phyloP scores from a whole-genome alignment of 2,329 filamentous ascomycete genomes.

The Phialophora expanda region DNA sequence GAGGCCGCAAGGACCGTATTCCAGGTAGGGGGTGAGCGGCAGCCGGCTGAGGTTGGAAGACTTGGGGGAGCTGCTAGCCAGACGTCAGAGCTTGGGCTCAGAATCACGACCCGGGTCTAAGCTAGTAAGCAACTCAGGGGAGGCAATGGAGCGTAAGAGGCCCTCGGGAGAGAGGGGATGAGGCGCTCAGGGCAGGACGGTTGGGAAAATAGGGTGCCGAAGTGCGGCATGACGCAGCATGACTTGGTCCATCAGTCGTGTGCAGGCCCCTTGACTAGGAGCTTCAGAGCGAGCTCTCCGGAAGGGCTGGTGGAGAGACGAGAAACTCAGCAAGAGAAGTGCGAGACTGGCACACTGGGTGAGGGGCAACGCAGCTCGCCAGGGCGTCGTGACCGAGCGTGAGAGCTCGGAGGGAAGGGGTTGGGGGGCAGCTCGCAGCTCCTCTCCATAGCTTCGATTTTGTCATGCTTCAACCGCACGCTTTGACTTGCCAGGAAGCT shows the following conservation, averaged over 20 bases:
- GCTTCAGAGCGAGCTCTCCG: constrained; percentile 8
- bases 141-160: constrained; percentile 10
- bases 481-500: constrained; percentile 1
- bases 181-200: constrained; percentile 15
- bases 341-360: constrained; percentile 8
- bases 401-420: not conserved
- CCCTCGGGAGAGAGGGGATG: constrained; percentile 3
- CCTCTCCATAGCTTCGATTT: not conserved
- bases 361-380: not conserved
- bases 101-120: constrained; percentile 19
- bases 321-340: constrained; percentile 1
- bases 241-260: constrained; percentile 13
- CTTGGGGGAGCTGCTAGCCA: constrained; percentile 29
- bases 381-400: not conserved
- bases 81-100: constrained; percentile 33
- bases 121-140: constrained; percentile 25
- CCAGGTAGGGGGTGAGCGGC: constrained; percentile 35
- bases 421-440: not conserved
- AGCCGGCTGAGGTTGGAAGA: constrained; percentile 27
- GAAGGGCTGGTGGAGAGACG: constrained; percentile 15
- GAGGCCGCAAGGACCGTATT: constrained; percentile 25
- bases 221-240: constrained; percentile 18
- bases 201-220: constrained; percentile 18
- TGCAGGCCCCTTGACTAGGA: constrained; percentile 16
- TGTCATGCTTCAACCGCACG: constrained; percentile 4